Conservation (phyloP, 228 moss, liverwort and hornwort genomes). For the Sphagnum fallax region DNA sequence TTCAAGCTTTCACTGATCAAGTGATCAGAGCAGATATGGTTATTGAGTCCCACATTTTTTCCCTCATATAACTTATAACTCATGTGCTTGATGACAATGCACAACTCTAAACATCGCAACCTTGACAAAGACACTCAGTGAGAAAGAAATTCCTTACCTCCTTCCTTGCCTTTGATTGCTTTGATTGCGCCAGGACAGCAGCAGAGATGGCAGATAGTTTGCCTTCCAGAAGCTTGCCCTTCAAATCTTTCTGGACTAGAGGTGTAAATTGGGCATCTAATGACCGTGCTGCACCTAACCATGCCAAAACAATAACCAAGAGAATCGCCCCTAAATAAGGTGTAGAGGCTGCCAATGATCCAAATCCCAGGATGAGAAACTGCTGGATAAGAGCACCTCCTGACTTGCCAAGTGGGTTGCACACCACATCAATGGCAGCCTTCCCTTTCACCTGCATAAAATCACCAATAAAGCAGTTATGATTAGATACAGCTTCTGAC, state of each 20-base stretch:
- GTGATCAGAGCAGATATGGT: too few relatives aligned
- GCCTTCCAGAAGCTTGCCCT: slow-evolving; percentile 91
- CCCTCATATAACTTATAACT: too few relatives aligned
- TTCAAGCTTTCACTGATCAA: too few relatives aligned
- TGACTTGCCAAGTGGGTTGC: slow-evolving; percentile 96
- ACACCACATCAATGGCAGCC: slow-evolving; percentile 97
- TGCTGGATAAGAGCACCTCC: slow-evolving; percentile 99
- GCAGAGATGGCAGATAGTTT: slow-evolving; percentile 83
- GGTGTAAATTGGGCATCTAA: slow-evolving; percentile 93
- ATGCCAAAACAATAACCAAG: slow-evolving; percentile 79
- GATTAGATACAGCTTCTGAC: too few relatives aligned
- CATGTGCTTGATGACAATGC: too few relatives aligned
- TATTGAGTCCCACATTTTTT: too few relatives aligned
- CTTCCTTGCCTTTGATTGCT: slow-evolving; percentile 49
- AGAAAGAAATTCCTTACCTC: slow-evolving; percentile 38
- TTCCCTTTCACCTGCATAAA: slow-evolving; percentile 90
- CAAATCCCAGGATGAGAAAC: slow-evolving; percentile 90
- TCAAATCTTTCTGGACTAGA: slow-evolving; percentile 94
- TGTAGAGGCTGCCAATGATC: slow-evolving; percentile 87
- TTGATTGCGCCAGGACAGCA: slow-evolving; percentile 62
- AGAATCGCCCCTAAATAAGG: slow-evolving; percentile 89
- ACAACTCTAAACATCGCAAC: too few relatives aligned
- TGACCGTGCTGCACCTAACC: slow-evolving; percentile 94
- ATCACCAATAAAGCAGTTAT: neutral
- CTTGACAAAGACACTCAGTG: too few relatives aligned